Conservation (phyloP, 2,329 filamentous ascomycete genomes). For the Aschersonia sp. region DNA sequence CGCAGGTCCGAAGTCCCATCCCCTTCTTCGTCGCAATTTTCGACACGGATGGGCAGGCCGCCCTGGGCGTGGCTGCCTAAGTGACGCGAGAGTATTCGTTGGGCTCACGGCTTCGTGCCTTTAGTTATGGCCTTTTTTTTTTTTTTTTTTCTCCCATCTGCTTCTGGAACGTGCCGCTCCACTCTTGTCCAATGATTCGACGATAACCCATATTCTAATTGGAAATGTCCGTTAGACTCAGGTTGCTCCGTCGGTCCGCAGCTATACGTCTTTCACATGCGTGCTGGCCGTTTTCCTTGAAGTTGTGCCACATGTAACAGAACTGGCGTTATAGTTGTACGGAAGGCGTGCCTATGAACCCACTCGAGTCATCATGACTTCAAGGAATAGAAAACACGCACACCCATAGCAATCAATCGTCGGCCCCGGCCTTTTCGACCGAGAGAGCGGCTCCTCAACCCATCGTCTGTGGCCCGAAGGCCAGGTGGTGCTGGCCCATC, state of each 20-base stretch:
- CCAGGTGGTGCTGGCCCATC: neutral
- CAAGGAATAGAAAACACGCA: neutral
- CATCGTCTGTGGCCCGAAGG: conserved; percentile 1
- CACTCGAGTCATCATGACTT: neutral
- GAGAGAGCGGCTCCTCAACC: neutral
- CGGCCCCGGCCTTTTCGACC: conserved; percentile 1
- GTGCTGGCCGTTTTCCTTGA: neutral
- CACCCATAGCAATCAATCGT: neutral
- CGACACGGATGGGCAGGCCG: neutral
- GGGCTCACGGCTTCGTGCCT: neutral
- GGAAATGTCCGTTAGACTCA: neutral
- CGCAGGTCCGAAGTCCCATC: too few relatives aligned
- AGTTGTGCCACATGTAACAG: neutral
- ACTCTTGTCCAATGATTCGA: neutral
- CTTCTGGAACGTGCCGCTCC: conserved; percentile 2
- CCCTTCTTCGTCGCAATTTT: too few relatives aligned
- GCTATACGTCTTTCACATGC: neutral
- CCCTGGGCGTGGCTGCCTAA: neutral
- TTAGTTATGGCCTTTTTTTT: neutral
- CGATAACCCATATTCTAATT: neutral
- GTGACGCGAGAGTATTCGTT: neutral
- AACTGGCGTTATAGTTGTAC: neutral
- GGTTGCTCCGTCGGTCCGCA: neutral
- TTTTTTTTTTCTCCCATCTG: neutral
- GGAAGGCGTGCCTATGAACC: neutral